A percentile compares a stretch with the other conserved stretches of the same genome.
Evolutionary conservation across 768 basidiomycete species (phyloP).

Genomic region (Podaxis rugospora): DNA sequence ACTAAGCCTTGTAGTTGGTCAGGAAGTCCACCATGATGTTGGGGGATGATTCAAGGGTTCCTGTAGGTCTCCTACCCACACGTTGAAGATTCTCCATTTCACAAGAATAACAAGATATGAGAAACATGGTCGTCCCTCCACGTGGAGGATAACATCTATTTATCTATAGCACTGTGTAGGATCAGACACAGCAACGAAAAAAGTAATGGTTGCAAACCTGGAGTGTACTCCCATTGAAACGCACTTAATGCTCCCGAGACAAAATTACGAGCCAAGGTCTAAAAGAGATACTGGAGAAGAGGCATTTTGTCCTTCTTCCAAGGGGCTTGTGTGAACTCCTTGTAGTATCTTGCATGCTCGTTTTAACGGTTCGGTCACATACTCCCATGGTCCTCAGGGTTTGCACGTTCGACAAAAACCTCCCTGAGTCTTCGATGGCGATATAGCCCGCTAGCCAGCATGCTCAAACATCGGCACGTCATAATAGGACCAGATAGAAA

Average conservation of each 20-base stretch:
- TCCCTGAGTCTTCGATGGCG: not conserved
- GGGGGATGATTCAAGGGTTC: not conserved
- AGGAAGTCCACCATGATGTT: not conserved
- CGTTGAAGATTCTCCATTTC: not conserved
- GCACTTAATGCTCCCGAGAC: conserved; percentile 2
- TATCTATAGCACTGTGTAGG: conserved; percentile 2
- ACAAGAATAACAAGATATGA: conserved; percentile 10
- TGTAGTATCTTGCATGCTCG: not conserved
- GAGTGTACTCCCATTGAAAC: not conserved
- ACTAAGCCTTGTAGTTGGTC: not conserved
- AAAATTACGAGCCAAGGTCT: not conserved
- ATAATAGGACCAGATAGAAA: not conserved
- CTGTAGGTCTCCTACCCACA: not conserved
- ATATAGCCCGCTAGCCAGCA: not conserved
- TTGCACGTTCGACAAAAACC: not conserved
- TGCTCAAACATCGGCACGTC: not conserved
- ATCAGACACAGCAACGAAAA: not conserved
- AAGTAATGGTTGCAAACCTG: not conserved
- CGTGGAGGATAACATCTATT: conserved; percentile 6
- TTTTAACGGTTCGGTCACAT: not conserved
- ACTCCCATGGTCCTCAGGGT: not conserved
- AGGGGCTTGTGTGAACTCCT: not conserved
- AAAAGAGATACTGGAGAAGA: not conserved
- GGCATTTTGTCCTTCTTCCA: not conserved
- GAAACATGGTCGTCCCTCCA: conserved; percentile 1